Conservation (phyloP, 2,329 filamentous ascomycete genomes). For the Fusarium pininemorale region DNA sequence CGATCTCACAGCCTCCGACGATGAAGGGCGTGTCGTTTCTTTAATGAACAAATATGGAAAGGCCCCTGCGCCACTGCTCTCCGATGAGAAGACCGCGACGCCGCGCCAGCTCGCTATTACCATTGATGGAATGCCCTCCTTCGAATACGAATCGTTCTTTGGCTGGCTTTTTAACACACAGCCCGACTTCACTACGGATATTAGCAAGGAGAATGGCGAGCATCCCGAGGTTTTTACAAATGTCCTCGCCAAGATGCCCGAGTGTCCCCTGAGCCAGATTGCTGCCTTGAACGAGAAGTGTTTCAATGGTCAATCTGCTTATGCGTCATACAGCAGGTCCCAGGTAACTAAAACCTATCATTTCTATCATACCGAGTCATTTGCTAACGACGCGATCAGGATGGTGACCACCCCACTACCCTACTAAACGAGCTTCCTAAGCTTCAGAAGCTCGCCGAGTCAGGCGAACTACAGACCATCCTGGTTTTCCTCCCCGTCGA, state of each 20-base stretch:
- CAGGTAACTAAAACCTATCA: constrained; percentile 48
- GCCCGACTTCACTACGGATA: constrained; percentile 60
- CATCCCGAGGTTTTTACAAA: constrained; percentile 53
- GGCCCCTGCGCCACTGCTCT: constrained; percentile 60
- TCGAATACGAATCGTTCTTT: constrained; percentile 55
- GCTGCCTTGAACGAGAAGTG: constrained; percentile 56
- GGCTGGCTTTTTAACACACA: constrained; percentile 48
- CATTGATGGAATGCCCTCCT: constrained; percentile 63
- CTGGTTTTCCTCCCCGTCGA: constrained; percentile 64
- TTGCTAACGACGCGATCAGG: constrained; percentile 45
- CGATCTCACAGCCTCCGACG: constrained; percentile 54
- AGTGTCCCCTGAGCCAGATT: constrained; percentile 52
- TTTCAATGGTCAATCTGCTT: constrained; percentile 55
- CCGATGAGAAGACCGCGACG: constrained; percentile 42
- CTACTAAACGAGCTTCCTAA: constrained; percentile 57
- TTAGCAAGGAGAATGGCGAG: constrained; percentile 55
- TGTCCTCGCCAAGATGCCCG: constrained; percentile 48
- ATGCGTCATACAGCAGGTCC: constrained; percentile 55
- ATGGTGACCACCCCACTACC: constrained; percentile 53
- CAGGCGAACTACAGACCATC: constrained; percentile 64
- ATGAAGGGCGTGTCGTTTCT: constrained; percentile 59
- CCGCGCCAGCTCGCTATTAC: constrained; percentile 67
- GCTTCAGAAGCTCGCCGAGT: constrained; percentile 56
- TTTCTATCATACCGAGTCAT: not conserved
- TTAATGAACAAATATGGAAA: constrained; percentile 70